These are phyloP conservation scores for Apiotrichum sp. DNA, from an alignment of 1,284 basidiomycete species.

Conservation along the genomic window DNA sequence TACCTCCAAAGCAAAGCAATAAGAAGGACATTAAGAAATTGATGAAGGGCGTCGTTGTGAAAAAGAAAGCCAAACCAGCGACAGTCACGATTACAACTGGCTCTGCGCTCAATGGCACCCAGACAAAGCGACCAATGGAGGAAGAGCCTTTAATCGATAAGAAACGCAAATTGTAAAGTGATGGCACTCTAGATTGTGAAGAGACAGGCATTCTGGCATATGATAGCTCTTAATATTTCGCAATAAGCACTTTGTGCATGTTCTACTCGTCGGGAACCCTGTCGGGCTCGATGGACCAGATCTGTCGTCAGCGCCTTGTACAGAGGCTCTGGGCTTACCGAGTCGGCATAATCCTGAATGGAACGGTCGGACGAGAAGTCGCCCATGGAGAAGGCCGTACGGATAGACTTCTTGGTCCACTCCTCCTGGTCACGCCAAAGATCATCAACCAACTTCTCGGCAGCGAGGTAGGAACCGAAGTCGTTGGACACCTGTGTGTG, in stretches of 20 bases:
- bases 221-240: too few relatives aligned
- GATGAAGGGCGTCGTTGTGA: slow-evolving; percentile 46
- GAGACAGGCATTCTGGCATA: too few relatives aligned
- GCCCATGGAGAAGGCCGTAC: slow-evolving; percentile 78
- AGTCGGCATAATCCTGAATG: slow-evolving; percentile 74
- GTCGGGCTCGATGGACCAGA: slow-evolving; percentile 41
- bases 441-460: slow-evolving; percentile 76
- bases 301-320: slow-evolving; percentile 15
- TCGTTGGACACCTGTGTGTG: slow-evolving; percentile 57
- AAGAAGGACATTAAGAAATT: slow-evolving; percentile 43
- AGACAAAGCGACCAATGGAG: slow-evolving; percentile 1
- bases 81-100: background rate
- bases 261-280: slow-evolving; percentile 24
- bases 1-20: slow-evolving; percentile 24
- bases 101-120: background rate
- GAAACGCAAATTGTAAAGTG: slow-evolving; percentile 16
- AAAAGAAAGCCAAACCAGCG: slow-evolving; percentile 34
- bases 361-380: slow-evolving; percentile 89
- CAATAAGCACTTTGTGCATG: background rate
- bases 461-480: slow-evolving; percentile 80
- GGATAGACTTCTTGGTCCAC: slow-evolving; percentile 87
- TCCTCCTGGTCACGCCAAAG: slow-evolving; percentile 71
- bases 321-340: slow-evolving; percentile 22
- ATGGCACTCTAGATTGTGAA: background rate
- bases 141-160: slow-evolving; percentile 8